These are phyloP conservation scores for Schizonepeta tenuifolia DNA, from an alignment of 257 asterid genomes.

Conservation along the genomic window DNA sequence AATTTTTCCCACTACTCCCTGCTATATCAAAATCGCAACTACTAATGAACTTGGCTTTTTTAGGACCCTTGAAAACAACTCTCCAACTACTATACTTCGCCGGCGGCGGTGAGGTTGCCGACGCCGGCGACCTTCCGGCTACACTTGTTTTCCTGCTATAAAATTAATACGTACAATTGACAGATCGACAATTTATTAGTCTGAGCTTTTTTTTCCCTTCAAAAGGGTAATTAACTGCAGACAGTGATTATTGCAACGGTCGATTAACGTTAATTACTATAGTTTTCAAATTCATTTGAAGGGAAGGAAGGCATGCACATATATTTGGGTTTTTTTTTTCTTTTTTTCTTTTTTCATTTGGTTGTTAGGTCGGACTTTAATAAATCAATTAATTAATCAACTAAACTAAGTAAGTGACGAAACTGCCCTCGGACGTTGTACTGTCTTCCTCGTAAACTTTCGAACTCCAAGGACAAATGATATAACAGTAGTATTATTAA, in stretches of 20 bases:
- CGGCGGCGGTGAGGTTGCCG: slow-evolving; percentile 11
- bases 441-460: slow-evolving; percentile 22
- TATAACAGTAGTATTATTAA: slow-evolving; percentile 15
- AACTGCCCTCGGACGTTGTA: slow-evolving; percentile 34
- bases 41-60: not conserved
- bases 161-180: not conserved
- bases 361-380: not conserved
- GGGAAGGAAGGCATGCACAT: not conserved
- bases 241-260: slow-evolving; percentile 33
- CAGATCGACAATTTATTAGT: not conserved
- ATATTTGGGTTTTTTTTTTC: not conserved
- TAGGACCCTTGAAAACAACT: slow-evolving; percentile 27
- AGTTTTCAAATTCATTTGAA: slow-evolving; percentile 25
- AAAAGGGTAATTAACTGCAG: slow-evolving; percentile 2
- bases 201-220: not conserved
- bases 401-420: not conserved
- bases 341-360: not conserved
- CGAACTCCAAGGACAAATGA: slow-evolving; percentile 5
- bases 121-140: slow-evolving; percentile 32
- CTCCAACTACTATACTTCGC: slow-evolving; percentile 18
- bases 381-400: not conserved
- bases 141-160: not conserved
- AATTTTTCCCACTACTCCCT: slow-evolving; percentile 8
- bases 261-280: slow-evolving; percentile 38
- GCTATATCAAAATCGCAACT: not conserved